Evolutionary conservation across 2,329 filamentous ascomycete species (phyloP), one percentile per base, ranked within the genome.

Genomic region (Cladophialophora bantiana): DNA sequence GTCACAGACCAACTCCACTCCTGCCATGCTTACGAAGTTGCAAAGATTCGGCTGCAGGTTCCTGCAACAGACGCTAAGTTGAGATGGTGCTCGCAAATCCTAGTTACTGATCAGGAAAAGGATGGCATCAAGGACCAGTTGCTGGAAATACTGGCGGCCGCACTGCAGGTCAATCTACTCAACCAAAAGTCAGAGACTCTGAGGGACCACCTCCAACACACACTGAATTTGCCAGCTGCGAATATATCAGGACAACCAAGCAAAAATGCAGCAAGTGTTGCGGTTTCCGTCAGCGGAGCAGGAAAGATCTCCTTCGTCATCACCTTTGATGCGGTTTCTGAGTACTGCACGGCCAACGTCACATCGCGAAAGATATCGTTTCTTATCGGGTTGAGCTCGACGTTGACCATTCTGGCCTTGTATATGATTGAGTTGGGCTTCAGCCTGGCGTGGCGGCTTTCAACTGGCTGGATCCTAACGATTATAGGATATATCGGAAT

Each of bases 381-480:
- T 45, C 26, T 50, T 4, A 57, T 50, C 36, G 60, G 35, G 10
- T 35, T 48, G 52, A 35, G n/a, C 13, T 58, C 61, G 12, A 6
- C 45, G 15, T 15, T 52, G 20, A 12, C 26, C 7, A 50, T 57
- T 32, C 18, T 63, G 38, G 38, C 50, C 10, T 26, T 58, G 15
- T 56, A 58, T 35, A 31, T 58, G 38, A 20, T 63, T 31, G 61
- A 63, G 18, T 20, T 38, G 6, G 26, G 26, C 13, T 50, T 35
- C 20, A 63, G 61, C 61, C 38, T 42, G 7, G 18, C 1, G 18
- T 52, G 61, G 53, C 20, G 18, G 9, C n/a, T 52, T 13, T 50
- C 61, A 15, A 38, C 38, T 18, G 61, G 61, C 12, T 31, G 26
- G 38, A 10, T 64, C 13, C 61, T 64, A 12, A 52, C 61, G 15